Base-by-base conservation (phyloP, 768 basidiomycete species). In the Candolleomyces aberdarensis region DNA sequence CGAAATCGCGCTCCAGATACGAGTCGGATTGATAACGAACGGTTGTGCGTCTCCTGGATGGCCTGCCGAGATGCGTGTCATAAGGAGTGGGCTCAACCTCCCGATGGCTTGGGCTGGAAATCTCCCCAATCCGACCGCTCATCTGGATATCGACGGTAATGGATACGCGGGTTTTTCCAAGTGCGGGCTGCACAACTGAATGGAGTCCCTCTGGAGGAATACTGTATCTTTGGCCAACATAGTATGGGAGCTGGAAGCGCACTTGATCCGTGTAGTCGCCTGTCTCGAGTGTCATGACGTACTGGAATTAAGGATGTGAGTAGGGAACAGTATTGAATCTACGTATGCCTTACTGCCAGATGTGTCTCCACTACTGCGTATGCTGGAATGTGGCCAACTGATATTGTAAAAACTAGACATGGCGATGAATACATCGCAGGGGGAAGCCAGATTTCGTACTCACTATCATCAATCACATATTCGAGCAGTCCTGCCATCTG, bases 221-320 rank as follows among this genome's bases (percentile, higher is more conserved):
- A 1, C 86, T 85, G 62, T 85, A 88, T 5, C 86, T 82, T 43
- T 77, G 62, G 0, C 82, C 83, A 4, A 87, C 70, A 50, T 72
- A 65, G 63, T 78, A 73, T 0, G 86, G 84, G 14, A 88, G 75
- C 57, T 82, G 79, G n/a, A 87, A 76, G 8, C 85, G 79, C 17
- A 85, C 67, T 50, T 80, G 75, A 59, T 86, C 78, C 19, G 62
- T 60, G 26, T 76, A 67, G 7, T 78, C 83, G 59, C 85, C 80
- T 17, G 84, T 78, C 60, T 79, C 72, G 2, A 87, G 75, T 39
- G 78, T 80, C 75, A 84, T 80, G 0, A 83, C 79, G 64, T 81
- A 85, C 80, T 84, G 63, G 1, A 52, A 66, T 8, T 1, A 3
- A 13, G 22, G 39, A 11, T 17, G 39, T 29, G 14, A 22, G 48